A percentile compares a stretch with the other conserved stretches of the same genome.
These are phyloP conservation scores for Calonectria pseudoturangicola DNA, from an alignment of 2,329 filamentous ascomycete species.

Conservation along the genomic window DNA sequence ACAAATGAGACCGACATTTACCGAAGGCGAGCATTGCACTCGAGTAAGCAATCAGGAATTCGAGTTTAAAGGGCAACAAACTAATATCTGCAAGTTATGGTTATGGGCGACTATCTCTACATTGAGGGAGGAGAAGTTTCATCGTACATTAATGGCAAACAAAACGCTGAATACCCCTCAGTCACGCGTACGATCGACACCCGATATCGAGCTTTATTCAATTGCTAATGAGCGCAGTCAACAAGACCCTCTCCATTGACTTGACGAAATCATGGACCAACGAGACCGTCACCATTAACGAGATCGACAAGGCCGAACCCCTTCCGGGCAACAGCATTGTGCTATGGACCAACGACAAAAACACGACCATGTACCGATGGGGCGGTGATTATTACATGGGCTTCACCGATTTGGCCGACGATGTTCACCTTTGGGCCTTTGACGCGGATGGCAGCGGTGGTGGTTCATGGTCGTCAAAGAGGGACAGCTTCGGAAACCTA, in stretches of 20 bases:
- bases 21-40: constrained; percentile 28
- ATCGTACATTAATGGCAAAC: constrained; percentile 12
- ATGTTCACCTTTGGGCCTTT: constrained; percentile 31
- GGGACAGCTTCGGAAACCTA: constrained; percentile 23
- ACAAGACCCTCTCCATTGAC: constrained; percentile 22
- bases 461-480: constrained; percentile 17
- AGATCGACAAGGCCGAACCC: constrained; percentile 29
- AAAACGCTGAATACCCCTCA: constrained; percentile 7
- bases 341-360: constrained; percentile 18
- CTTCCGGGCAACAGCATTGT: constrained; percentile 16
- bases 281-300: constrained; percentile 22
- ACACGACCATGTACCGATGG: constrained; percentile 33
- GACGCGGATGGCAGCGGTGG: constrained; percentile 3
- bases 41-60: constrained; percentile 7
- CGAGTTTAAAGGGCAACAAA: background rate
- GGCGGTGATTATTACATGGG: constrained; percentile 22
- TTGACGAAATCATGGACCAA: constrained; percentile 33
- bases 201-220: background rate
- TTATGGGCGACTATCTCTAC: constrained; percentile 27
- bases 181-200: background rate
- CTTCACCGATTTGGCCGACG: background rate
- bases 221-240: constrained; percentile 15
- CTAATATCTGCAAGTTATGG: constrained; percentile 4
- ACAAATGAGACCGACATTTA: background rate
- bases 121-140: constrained; percentile 32